Percentiles rank a stretch among this genome's conserved stretches.
phyloP scores from a whole-genome alignment of 208 protist genomes.

The Novymonas esmeraldas region DNA sequence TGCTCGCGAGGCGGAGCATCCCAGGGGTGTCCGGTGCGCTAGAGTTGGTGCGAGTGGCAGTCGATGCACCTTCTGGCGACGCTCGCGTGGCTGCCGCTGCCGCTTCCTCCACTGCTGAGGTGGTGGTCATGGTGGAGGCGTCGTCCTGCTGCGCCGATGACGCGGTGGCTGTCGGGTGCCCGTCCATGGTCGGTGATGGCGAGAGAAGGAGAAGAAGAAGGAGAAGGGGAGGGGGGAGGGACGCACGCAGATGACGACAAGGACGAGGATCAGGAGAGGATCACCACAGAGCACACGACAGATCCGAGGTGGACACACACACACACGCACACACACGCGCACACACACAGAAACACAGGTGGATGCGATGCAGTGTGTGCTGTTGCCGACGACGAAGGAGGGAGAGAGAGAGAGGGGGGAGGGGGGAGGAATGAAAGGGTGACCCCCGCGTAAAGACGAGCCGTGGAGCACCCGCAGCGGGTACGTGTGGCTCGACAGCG shows the following conservation, averaged over 20 bases:
- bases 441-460: not conserved
- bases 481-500: not conserved
- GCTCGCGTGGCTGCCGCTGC: no score
- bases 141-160: no score
- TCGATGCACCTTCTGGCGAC: no score
- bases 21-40: no score
- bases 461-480: not conserved
- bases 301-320: not conserved
- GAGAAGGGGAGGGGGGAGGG: not conserved
- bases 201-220: not conserved
- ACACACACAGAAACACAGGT: conserved; percentile 7
- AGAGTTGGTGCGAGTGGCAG: no score
- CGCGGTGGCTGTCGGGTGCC: not conserved
- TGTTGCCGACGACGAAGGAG: not conserved
- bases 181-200: not conserved
- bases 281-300: not conserved
- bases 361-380: no score
- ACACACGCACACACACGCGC: not conserved
- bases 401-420: conserved; percentile 3
- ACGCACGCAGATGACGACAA: not conserved
- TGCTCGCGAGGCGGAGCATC: no score
- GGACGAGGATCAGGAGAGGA: not conserved
- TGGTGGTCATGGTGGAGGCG: no score
- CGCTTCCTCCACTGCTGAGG: no score
- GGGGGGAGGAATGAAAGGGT: not conserved